Evolutionary conservation across 1,284 basidiomycete species (phyloP).

Genomic region (Macrocybe sp.): DNA sequence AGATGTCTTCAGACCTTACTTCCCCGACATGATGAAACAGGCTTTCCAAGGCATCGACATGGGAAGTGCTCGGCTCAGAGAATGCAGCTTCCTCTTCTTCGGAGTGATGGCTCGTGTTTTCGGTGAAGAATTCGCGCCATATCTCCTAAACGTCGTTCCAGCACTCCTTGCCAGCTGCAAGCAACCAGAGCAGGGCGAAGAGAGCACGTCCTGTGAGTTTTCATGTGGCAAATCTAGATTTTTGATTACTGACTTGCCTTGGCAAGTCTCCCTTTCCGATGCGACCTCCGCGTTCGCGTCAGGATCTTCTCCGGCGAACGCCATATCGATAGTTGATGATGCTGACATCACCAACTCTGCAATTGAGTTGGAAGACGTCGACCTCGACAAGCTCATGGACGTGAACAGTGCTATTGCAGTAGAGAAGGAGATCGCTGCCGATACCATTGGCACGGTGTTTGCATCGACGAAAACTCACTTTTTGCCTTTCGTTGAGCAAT

Average conservation of each 20-base stretch:
- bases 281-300: slow-evolving; percentile 60
- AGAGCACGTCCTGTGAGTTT: slow-evolving; percentile 37
- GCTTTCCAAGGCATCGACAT: slow-evolving; percentile 90
- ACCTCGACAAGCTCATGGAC: slow-evolving; percentile 82
- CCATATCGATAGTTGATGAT: slow-evolving; percentile 55
- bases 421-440: slow-evolving; percentile 99
- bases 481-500: slow-evolving; percentile 83
- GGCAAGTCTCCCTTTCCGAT: slow-evolving; percentile 44
- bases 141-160: slow-evolving; percentile 85
- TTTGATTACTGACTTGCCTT: slow-evolving; percentile 3
- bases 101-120: slow-evolving; percentile 97
- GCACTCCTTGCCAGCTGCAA: slow-evolving; percentile 82
- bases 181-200: slow-evolving; percentile 81
- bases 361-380: slow-evolving; percentile 81
- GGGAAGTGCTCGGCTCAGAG: slow-evolving; percentile 84
- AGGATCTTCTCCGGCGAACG: slow-evolving; percentile 65
- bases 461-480: slow-evolving; percentile 80
- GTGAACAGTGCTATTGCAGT: slow-evolving; percentile 97
- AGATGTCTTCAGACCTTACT: slow-evolving; percentile 94
- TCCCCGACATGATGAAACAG: slow-evolving; percentile 93
- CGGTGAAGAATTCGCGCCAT: slow-evolving; percentile 89
- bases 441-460: slow-evolving; percentile 93
- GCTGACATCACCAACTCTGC: slow-evolving; percentile 45
- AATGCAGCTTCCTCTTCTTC: slow-evolving; percentile 99
- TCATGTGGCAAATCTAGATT: not conserved